Base-by-base conservation (phyloP, 306 rosid genomes). In the Neltuma alba region DNA sequence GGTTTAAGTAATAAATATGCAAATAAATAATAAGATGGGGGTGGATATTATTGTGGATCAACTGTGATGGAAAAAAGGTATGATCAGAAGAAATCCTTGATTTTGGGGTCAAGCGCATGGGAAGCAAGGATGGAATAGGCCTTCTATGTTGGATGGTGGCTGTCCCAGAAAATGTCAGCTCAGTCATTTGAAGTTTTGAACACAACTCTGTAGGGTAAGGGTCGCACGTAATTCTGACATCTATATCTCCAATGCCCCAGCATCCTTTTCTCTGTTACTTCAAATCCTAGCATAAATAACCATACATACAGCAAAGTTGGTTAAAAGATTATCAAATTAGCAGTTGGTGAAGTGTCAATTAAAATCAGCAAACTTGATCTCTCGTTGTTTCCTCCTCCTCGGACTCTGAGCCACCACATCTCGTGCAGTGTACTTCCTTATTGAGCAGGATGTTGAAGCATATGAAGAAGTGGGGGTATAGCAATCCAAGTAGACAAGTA, bases 211-310 rank as follows among this genome's bases (percentile, higher is more conserved):
- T 14, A 14, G 75, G 76, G 31, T 12, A 37, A 31, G 23, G 81
- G 45, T 87, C 91, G 64, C 98, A 91, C n/a, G 86, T 33, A 61
- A 85, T 6, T 78, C 86, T 23, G 13, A 71, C 91, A 79, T 90
- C 98, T 18, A 90, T 30, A 16, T 72, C 62, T 74, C 98, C 95
- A 10, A 88, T 90, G 16, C 98, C 97, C 75, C 98, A 93, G 10
- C 95, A 93, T 12, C 97, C 98, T 63, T 42, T 83, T n/a, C 11
- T 79, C 76, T 25, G 14, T 37, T 42, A 84, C 93, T 50, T 85
- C 87, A 70, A 93, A 90, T 12, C 94, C 98, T 91, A 83, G 6
- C 6, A 37, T 16, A 69, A 55, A 74, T 23, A 72, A 55, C 45
- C 71, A 79, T 61, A 75, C 25, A 79, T 18, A 52, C 3, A 8